Evolutionary conservation across 2,329 filamentous ascomycete genomes (phyloP).

Genomic region (Akanthomyces dipterigenus): DNA sequence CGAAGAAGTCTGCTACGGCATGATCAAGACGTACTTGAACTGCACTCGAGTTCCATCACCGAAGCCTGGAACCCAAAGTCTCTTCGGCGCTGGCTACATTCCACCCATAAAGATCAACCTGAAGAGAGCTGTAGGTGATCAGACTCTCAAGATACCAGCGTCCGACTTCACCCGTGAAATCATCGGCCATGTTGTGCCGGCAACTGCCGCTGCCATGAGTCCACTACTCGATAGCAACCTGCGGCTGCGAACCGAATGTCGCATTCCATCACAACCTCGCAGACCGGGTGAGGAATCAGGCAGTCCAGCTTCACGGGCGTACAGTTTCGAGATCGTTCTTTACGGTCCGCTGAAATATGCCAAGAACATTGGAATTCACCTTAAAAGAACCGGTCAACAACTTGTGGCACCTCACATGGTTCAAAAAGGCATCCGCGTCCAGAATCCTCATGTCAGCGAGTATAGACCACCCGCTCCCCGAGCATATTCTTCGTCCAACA

Average conservation of each 20-base stretch:
- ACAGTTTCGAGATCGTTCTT: constrained; percentile 65
- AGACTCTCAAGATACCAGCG: constrained; percentile 58
- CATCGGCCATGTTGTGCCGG: constrained; percentile 70
- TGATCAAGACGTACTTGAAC: constrained; percentile 62
- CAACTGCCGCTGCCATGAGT: constrained; percentile 59
- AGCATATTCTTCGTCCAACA: constrained; percentile 24
- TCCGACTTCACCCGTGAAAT: constrained; percentile 63
- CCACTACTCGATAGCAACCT: constrained; percentile 64
- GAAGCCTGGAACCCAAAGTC: constrained; percentile 53
- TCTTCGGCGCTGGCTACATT: constrained; percentile 56
- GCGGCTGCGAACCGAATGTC: constrained; percentile 64
- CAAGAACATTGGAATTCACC: constrained; percentile 57
- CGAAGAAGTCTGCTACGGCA: constrained; percentile 75
- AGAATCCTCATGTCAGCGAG: constrained; percentile 65
- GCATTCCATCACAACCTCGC: constrained; percentile 61
- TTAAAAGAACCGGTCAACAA: constrained; percentile 58
- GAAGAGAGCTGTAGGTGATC: constrained; percentile 49
- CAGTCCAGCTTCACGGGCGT: constrained; percentile 50
- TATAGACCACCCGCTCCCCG: constrained; percentile 35
- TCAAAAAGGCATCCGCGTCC: constrained; percentile 61
- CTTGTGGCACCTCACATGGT: constrained; percentile 60
- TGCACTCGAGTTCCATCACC: constrained; percentile 62
- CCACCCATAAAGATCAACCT: constrained; percentile 69
- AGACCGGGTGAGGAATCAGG: constrained; percentile 58
- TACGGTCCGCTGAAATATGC: constrained; percentile 68